Percentiles rank a stretch among this genome's conserved stretches.
These are phyloP conservation scores for Xeromyces bisporus DNA, from an alignment of 495 filamentous ascomycete genomes.

Conservation along the genomic window DNA sequence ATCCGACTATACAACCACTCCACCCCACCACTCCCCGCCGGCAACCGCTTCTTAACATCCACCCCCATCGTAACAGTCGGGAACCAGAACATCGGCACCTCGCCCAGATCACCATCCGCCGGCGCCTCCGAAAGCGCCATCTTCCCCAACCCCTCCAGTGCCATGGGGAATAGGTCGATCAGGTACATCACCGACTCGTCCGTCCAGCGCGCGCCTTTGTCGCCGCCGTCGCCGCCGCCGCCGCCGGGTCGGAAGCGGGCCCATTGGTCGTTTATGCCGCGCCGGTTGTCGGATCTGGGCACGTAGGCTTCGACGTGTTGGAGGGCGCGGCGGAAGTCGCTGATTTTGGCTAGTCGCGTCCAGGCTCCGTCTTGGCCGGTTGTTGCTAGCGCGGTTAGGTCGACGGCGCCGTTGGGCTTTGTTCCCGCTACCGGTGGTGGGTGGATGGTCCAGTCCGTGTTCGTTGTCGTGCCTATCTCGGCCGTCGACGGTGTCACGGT, in stretches of 20 bases:
- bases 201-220: slow-evolving; percentile 33
- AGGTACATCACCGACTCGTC: slow-evolving; percentile 40
- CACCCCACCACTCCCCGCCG: slow-evolving; percentile 36
- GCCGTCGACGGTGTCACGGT: slow-evolving; percentile 44
- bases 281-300: slow-evolving; percentile 25
- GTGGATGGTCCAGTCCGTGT: slow-evolving; percentile 32
- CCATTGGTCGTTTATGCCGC: slow-evolving; percentile 47
- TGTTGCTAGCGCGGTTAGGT: slow-evolving; percentile 21
- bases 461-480: slow-evolving; percentile 40
- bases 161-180: slow-evolving; percentile 46
- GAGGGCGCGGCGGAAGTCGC: slow-evolving; percentile 35
- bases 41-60: slow-evolving; percentile 48
- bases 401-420: slow-evolving; percentile 7
- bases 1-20: slow-evolving; percentile 50
- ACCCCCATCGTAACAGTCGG: slow-evolving; percentile 57
- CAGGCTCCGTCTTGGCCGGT: slow-evolving; percentile 16
- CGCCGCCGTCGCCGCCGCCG: slow-evolving; percentile 19
- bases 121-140: slow-evolving; percentile 12
- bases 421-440: slow-evolving; percentile 28
- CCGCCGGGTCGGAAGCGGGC: slow-evolving; percentile 29
- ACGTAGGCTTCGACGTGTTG: slow-evolving; percentile 37
- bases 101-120: slow-evolving; percentile 5
- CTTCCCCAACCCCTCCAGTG: slow-evolving; percentile 29
- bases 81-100: slow-evolving; percentile 46
- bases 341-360: slow-evolving; percentile 20